phyloP scores from a whole-genome alignment of 1,284 basidiomycete species.

The Heterobasidion irregulare region DNA sequence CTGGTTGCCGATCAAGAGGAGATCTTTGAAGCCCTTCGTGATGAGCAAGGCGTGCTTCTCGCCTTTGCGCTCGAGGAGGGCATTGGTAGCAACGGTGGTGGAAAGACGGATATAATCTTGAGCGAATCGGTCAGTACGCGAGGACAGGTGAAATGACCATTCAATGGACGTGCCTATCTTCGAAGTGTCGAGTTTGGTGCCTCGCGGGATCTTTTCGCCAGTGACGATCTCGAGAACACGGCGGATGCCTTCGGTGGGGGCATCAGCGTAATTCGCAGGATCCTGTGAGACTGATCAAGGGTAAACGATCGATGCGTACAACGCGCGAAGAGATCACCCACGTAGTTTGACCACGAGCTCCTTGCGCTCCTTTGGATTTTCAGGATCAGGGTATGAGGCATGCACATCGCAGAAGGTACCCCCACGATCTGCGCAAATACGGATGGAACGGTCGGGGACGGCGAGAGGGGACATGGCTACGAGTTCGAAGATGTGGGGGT shows the following conservation, averaged over 20 bases:
- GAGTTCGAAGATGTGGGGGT: neutral
- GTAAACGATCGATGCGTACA: neutral
- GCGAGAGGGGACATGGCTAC: constrained; percentile 1
- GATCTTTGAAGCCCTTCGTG: constrained; percentile 88
- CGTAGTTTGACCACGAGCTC: constrained; percentile 79
- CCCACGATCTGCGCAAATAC: constrained; percentile 53
- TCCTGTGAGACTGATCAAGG: constrained; percentile 68
- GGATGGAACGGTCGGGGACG: constrained; percentile 54
- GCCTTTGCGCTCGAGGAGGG: constrained; percentile 90
- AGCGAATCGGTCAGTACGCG: neutral
- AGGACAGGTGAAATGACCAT: neutral
- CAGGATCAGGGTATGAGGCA: constrained; percentile 73
- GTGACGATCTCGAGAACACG: constrained; percentile 82
- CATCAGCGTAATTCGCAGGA: constrained; percentile 83
- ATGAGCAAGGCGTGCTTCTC: constrained; percentile 88
- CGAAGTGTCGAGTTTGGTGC: constrained; percentile 61
- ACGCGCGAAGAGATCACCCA: constrained; percentile 25
- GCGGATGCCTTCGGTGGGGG: constrained; percentile 90
- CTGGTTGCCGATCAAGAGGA: constrained; percentile 90
- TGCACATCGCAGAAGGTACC: constrained; percentile 81
- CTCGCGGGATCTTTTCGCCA: constrained; percentile 58
- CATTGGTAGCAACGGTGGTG: constrained; percentile 96
- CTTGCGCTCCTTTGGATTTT: constrained; percentile 48
- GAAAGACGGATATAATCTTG: constrained; percentile 87
- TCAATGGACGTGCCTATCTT: constrained; percentile 61